Conservation (phyloP, 805 yeast species). For the Kregervanrija pseudodelftensis region DNA sequence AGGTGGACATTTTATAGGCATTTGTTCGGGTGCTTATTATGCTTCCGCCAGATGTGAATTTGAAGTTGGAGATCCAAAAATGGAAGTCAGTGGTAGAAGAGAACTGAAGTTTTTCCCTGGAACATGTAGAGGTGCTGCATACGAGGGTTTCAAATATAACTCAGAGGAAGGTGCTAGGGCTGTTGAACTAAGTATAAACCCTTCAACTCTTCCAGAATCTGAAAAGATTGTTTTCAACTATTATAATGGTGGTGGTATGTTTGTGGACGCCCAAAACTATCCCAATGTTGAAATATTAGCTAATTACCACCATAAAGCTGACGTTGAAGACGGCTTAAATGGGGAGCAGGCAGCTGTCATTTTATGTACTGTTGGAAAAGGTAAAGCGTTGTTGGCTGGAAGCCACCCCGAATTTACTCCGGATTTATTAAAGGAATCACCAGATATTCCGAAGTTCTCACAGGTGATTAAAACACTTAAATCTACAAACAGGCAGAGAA, state of each 20-base stretch:
- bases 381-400: conserved; percentile 72
- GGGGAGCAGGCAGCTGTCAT: conserved; percentile 62
- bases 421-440: conserved; percentile 32
- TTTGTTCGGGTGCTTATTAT: conserved; percentile 95
- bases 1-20: conserved; percentile 82
- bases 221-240: conserved; percentile 34
- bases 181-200: conserved; percentile 36
- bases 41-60: conserved; percentile 73
- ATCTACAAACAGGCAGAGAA: conserved; percentile 40
- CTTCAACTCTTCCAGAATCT: conserved; percentile 24
- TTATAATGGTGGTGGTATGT: conserved; percentile 87
- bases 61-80: conserved; percentile 58
- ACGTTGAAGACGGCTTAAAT: conserved; percentile 33
- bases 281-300: conserved; percentile 69
- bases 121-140: conserved; percentile 72
- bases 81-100: conserved; percentile 83
- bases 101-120: conserved; percentile 84
- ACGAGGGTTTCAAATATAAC: conserved; percentile 71
- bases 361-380: conserved; percentile 60
- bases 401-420: conserved; percentile 86
- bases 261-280: conserved; percentile 63
- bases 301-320: conserved; percentile 47
- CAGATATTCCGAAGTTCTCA: conserved; percentile 19
- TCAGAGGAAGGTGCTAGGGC: conserved; percentile 72
- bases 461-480: conserved; percentile 34